Evolutionary conservation across 306 rosid species (phyloP).

Genomic region (Rosa persica): DNA sequence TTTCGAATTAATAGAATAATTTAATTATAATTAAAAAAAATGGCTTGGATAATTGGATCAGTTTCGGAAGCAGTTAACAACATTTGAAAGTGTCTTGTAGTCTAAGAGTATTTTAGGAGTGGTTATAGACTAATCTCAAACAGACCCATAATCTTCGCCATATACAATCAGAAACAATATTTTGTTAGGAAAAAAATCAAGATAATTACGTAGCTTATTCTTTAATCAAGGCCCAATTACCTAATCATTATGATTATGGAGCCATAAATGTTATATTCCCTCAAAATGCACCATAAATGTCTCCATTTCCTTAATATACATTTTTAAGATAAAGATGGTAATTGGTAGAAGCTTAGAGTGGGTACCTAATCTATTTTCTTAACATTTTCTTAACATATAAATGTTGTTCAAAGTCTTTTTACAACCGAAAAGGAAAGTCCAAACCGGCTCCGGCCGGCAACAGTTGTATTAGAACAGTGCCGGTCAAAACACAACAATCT

Average conservation of each 20-base stretch:
- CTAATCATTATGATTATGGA: not conserved
- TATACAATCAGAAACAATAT: not conserved
- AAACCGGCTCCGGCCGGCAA: constrained; percentile 5
- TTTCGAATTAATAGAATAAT: too few species aligned
- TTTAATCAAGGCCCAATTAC: not conserved
- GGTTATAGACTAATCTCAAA: too few species aligned
- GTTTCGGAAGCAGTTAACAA: too few species aligned
- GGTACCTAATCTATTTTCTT: not conserved
- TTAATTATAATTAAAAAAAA: too few species aligned
- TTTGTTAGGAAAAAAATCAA: not conserved
- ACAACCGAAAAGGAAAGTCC: not conserved
- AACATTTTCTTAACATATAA: too few species aligned
- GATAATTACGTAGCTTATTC: not conserved
- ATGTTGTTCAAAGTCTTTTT: not conserved
- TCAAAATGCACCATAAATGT: not conserved
- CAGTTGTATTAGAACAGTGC: not conserved
- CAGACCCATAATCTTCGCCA: not conserved
- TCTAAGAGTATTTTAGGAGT: too few species aligned
- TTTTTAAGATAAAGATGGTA: not conserved
- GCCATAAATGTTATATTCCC: not conserved
- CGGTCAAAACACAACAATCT: constrained; percentile 2
- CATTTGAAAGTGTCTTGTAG: too few species aligned
- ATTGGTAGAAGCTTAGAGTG: not conserved
- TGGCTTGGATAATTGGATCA: too few species aligned
- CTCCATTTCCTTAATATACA: not conserved